Conservation (phyloP, 345 rosid genomes). For the Eucalyptus victrix region DNA sequence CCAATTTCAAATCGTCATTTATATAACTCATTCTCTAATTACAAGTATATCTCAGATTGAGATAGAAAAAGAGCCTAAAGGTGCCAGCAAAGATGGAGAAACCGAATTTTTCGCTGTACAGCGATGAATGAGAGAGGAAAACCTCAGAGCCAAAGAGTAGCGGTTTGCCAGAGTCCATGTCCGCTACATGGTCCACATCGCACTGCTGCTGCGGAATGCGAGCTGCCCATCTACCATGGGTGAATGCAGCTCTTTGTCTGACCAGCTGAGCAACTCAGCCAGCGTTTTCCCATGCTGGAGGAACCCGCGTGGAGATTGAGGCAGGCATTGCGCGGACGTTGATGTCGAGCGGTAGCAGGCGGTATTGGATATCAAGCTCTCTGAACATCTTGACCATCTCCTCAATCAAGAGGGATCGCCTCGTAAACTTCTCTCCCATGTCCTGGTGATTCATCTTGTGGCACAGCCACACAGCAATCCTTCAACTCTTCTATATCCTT, state of each 20-base stretch:
- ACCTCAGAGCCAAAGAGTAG: neutral
- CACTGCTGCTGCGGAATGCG: neutral
- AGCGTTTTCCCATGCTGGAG: conserved; percentile 8
- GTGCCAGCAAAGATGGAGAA: neutral
- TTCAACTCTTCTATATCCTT: too few relatives aligned
- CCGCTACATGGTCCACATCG: neutral
- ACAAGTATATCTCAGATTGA: neutral
- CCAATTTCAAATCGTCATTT: neutral
- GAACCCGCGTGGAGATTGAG: conserved; percentile 1
- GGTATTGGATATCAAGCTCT: too few relatives aligned
- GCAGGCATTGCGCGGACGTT: too few relatives aligned
- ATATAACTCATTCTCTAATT: neutral
- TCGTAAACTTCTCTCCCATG: too few relatives aligned
- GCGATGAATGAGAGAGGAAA: neutral
- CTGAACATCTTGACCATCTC: too few relatives aligned
- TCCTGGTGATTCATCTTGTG: too few relatives aligned
- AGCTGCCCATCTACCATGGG: neutral
- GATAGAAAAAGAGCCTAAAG: neutral
- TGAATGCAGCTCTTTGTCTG: neutral
- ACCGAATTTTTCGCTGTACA: neutral
- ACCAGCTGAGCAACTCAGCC: neutral
- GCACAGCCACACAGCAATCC: too few relatives aligned
- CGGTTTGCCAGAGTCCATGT: neutral
- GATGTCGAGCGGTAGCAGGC: too few relatives aligned
- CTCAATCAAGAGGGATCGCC: too few relatives aligned